phyloP scores from a whole-genome alignment of 1,139 yeast genomes.

The Debaryomyces sp. region DNA sequence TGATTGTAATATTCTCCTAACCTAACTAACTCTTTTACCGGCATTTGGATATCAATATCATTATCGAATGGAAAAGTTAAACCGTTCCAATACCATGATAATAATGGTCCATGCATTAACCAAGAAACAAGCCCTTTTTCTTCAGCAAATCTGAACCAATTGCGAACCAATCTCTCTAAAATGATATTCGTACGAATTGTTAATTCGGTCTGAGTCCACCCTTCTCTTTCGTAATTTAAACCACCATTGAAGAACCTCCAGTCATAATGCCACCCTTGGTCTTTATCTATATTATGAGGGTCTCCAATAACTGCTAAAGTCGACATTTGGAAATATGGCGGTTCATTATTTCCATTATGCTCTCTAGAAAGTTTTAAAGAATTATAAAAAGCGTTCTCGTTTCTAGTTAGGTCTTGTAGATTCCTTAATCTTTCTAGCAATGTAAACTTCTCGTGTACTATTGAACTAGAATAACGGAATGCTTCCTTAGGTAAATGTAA shows the following conservation, averaged over 20 bases:
- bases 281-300: constrained; percentile 17
- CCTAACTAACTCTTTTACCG: constrained; percentile 26
- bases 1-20: constrained; percentile 37
- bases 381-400: constrained; percentile 21
- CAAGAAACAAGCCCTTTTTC: constrained; percentile 26
- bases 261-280: constrained; percentile 63
- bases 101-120: constrained; percentile 31
- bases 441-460: constrained; percentile 20
- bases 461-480: constrained; percentile 21
- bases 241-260: constrained; percentile 67
- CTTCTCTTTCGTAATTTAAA: constrained; percentile 17
- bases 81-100: constrained; percentile 50
- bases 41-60: constrained; percentile 36
- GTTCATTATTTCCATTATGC: constrained; percentile 20
- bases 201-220: constrained; percentile 23
- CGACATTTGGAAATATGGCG: constrained; percentile 26
- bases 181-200: constrained; percentile 25
- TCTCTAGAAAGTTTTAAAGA: constrained; percentile 23
- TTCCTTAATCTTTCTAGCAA: constrained; percentile 17
- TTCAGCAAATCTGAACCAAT: constrained; percentile 29
- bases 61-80: constrained; percentile 20
- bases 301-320: constrained; percentile 17
- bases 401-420: constrained; percentile 10
- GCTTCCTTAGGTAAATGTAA: constrained; percentile 13
- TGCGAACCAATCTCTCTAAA: constrained; percentile 29